Conservation (phyloP, 495 filamentous ascomycete genomes). For the Jackrogersella minutella region DNA sequence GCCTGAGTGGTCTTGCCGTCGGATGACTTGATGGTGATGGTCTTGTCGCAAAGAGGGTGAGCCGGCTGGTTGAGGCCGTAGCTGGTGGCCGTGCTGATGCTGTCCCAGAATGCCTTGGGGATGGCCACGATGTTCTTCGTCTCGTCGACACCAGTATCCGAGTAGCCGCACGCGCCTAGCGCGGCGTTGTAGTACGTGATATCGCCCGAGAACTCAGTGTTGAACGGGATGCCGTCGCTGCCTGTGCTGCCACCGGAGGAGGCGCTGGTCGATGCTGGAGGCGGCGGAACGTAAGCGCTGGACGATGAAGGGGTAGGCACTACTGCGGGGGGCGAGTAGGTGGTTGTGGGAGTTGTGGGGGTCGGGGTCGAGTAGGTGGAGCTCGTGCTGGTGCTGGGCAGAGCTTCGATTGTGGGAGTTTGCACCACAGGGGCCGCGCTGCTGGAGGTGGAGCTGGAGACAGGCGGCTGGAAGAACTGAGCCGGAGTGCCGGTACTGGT, state of each 20-base stretch:
- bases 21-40: constrained; percentile 64
- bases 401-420: constrained; percentile 1
- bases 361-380: constrained; percentile 26
- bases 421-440: background rate
- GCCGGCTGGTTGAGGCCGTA: constrained; percentile 58
- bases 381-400: constrained; percentile 5
- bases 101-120: constrained; percentile 57
- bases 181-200: constrained; percentile 58
- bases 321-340: too few relatives aligned
- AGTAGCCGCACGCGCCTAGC: constrained; percentile 56
- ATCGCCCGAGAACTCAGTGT: constrained; percentile 46
- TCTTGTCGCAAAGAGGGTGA: constrained; percentile 72
- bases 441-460: constrained; percentile 14
- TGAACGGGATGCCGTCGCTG: constrained; percentile 29
- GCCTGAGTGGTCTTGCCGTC: constrained; percentile 64
- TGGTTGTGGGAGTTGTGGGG: constrained; percentile 11
- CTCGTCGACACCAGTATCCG: constrained; percentile 51
- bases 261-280: constrained; percentile 23
- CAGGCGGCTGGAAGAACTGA: constrained; percentile 53
- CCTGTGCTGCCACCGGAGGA: constrained; percentile 30
- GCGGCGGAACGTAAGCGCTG: constrained; percentile 17
- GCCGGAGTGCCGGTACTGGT: constrained; percentile 41
- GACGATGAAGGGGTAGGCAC: constrained; percentile 14
- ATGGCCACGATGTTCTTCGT: constrained; percentile 56
- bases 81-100: constrained; percentile 43